Evolutionary conservation across 2,329 filamentous ascomycete species (phyloP), one percentile per base, ranked within the genome.

Genomic region (Fusarium sp.): DNA sequence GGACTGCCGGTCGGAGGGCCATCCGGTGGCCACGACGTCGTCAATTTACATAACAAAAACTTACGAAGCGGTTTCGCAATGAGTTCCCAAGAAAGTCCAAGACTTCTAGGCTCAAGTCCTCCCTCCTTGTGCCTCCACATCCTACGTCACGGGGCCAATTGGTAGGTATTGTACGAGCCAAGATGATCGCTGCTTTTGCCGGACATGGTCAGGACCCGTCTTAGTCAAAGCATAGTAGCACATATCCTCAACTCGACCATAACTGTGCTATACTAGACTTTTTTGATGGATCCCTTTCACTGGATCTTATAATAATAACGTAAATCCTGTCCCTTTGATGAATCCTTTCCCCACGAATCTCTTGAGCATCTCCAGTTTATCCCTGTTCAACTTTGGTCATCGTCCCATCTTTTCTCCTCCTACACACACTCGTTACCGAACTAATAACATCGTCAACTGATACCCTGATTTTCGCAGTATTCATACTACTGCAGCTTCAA

Each of bases 11-110:
- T 46, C 67, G 67, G 67, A 63, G 53, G 41, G 30, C 33, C 46
- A 60, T 49, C 67, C 67, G 67, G 58, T 64, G 57, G 49, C 44
- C 57, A 63, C 57, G 42, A 60, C 57, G 37, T 45, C 66, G 51
- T 54, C 36, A 42, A 64, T 47, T 60, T 70, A 70, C 67, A 46
- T 70, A 70, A 70, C 54, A 58, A 70, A 68, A 70, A 68, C 57
- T 70, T 45, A 45, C 26, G 37, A 51, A 51, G 67, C 50, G 50
- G 62, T 69, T 64, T 69, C 67, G 67, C 67, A 67, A 63, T 50
- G 51, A 40, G 46, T 44, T 59, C 40, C 49, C 51, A 56, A 52
- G 47, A 54, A 49, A 12, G 34, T 15, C 60, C 67, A 70, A 68
- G 67, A 70, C 62, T 44, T 57, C 53, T 31, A 30, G 44, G 41